phyloP scores from a whole-genome alignment of 2,329 filamentous ascomycete genomes.

The Trichoderma aggressivum region DNA sequence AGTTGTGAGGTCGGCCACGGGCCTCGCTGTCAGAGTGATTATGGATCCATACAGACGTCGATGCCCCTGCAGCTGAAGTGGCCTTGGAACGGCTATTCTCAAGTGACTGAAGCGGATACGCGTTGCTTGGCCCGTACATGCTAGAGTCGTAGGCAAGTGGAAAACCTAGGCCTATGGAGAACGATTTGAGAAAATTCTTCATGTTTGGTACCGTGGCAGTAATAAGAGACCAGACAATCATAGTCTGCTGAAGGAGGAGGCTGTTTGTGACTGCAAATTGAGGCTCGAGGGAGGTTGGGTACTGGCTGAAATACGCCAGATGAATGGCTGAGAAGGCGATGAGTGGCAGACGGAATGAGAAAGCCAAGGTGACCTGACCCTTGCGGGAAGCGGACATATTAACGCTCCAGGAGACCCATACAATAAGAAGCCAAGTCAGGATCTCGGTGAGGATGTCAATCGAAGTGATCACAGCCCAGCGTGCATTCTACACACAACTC shows the following conservation, averaged over 20 bases:
- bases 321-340: neutral
- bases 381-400: neutral
- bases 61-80: neutral
- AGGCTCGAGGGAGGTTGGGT: neutral
- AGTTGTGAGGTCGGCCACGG: neutral
- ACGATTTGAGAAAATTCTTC: neutral
- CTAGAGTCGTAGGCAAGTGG: neutral
- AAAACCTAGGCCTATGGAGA: neutral
- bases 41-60: neutral
- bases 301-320: neutral
- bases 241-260: neutral
- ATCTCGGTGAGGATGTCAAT: neutral
- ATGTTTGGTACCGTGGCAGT: neutral
- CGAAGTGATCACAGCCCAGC: neutral
- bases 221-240: neutral
- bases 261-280: neutral
- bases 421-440: neutral
- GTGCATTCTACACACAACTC: neutral
- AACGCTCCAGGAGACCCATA: neutral
- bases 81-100: neutral
- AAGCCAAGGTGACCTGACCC: neutral
- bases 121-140: neutral
- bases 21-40: neutral
- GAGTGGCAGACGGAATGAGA: neutral
- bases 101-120: neutral